Base-by-base conservation (phyloP, 164 flowering plant genomes). In the Nymphaea thermarum region DNA sequence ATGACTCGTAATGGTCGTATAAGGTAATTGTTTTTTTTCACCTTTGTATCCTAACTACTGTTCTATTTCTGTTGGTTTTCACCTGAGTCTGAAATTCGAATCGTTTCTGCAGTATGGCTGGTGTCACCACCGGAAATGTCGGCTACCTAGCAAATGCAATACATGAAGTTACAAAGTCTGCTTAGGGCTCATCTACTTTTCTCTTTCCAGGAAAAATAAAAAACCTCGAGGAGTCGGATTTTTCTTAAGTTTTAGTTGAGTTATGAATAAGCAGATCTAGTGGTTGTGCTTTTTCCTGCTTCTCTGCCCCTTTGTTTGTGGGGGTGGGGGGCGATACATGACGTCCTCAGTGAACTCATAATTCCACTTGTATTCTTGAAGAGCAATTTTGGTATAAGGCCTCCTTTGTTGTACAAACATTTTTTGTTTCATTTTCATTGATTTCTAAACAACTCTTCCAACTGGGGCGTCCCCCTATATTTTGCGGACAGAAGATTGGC, bases 1-100 rank as follows among this genome's bases (percentile, higher is more conserved):
- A 72, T 94, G 95, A 94, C 98, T 64, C 89, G 93, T 36, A 91
- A 94, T 78, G 98, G 98, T 60, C 93, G 98, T 42, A 93, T 93
- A 77, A 93, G 98, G 98, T 93, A 77, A 60, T 6, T 55, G 65
- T 3, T 70, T 41, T 15, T 51, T 59, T 6, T 6, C 68, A 62
- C 64, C 16, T 17, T 4, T 51, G 57, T 8, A 51, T 7, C 12
- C 8, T 8, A 5, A 8, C 14, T 51, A 15, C 14, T 51, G 57
- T 51, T 51, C 14, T 15, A 51, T 8, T 15, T 51, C 14, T 15
- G 14, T 8, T 15, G 8, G 57, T 15, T 51, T 51, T 8, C 57
- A 51, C 57, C 57, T 25, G 14, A 51, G 57, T 51, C 57, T 51
- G 57, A 51, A 51, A 3, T 63, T 16, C 42, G 11, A 65, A 8